Evolutionary conservation across 257 asterid species (phyloP).

Genomic region (Vinca minor): DNA sequence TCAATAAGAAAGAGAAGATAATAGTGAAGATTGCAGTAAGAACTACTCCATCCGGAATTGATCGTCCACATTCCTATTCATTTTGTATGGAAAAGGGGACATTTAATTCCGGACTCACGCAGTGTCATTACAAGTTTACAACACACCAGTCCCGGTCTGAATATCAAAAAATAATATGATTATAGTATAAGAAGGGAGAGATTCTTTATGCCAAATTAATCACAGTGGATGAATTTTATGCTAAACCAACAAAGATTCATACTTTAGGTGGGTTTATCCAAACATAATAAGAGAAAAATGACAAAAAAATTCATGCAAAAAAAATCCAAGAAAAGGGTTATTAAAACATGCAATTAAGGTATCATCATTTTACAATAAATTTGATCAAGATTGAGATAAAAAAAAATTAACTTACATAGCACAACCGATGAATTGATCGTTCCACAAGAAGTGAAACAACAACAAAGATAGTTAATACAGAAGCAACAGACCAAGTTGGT

Average conservation of each 20-base stretch:
- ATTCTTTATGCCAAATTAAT: background rate
- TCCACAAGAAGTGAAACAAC: slow-evolving; percentile 91
- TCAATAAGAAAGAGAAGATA: background rate
- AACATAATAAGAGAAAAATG: background rate
- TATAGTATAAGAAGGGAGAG: background rate
- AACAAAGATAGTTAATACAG: slow-evolving; percentile 75
- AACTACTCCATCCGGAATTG: too few species aligned
- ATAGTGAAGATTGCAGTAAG: background rate
- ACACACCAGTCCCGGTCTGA: too few species aligned
- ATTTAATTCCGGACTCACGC: too few species aligned
- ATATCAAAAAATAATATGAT: background rate
- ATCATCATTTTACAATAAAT: background rate
- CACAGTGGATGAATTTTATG: background rate
- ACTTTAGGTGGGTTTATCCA: background rate
- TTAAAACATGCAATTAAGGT: background rate
- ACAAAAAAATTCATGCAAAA: background rate
- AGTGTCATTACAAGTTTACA: background rate
- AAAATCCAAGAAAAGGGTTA: background rate
- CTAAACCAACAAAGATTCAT: background rate
- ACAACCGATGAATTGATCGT: slow-evolving; percentile 80
- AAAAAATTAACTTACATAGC: slow-evolving; percentile 49
- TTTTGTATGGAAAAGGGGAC: too few species aligned
- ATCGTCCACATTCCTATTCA: too few species aligned
- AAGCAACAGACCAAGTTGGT: slow-evolving; percentile 98
- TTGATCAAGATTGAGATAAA: background rate